Percentiles rank a stretch among this genome's conserved stretches.
Conservation (phyloP, 2,329 filamentous ascomycete species). For the Clonostachys rhizophaga region DNA sequence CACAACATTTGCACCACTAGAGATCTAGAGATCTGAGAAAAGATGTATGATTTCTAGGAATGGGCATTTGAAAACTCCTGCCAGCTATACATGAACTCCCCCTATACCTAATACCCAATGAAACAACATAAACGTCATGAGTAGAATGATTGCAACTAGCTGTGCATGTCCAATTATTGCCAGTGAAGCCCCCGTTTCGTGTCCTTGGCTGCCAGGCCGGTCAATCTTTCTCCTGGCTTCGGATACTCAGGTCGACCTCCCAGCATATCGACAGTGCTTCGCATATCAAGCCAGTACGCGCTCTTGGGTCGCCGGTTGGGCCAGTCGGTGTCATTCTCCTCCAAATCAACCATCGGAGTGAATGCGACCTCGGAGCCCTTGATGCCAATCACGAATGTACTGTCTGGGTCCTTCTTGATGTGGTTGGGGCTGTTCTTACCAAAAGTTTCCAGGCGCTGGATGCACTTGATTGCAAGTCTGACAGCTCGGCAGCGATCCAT, state of each 20-base stretch:
- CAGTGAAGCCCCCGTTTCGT: constrained; percentile 49
- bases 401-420: constrained; percentile 70
- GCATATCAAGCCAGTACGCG: constrained; percentile 81
- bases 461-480: constrained; percentile 87
- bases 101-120: too few species aligned
- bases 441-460: constrained; percentile 83
- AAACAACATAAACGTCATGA: too few species aligned
- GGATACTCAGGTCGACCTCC: constrained; percentile 62
- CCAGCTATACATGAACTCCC: too few species aligned
- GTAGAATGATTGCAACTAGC: too few species aligned
- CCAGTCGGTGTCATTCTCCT: constrained; percentile 89
- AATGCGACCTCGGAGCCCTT: constrained; percentile 89
- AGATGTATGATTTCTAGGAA: too few species aligned
- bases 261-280: constrained; percentile 78
- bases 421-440: constrained; percentile 60
- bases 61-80: too few species aligned
- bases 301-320: constrained; percentile 76
- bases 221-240: constrained; percentile 41
- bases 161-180: background rate
- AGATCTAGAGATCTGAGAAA: too few species aligned
- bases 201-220: constrained; percentile 54
- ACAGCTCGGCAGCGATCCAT: constrained; percentile 96
- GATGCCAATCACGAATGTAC: constrained; percentile 83
- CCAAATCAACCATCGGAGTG: constrained; percentile 72
- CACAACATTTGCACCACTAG: too few species aligned